Percentiles rank a stretch among this genome's conserved stretches.
These are phyloP conservation scores for Sclerotinia subarctica DNA, from an alignment of 2,329 filamentous ascomycete genomes.

Conservation along the genomic window DNA sequence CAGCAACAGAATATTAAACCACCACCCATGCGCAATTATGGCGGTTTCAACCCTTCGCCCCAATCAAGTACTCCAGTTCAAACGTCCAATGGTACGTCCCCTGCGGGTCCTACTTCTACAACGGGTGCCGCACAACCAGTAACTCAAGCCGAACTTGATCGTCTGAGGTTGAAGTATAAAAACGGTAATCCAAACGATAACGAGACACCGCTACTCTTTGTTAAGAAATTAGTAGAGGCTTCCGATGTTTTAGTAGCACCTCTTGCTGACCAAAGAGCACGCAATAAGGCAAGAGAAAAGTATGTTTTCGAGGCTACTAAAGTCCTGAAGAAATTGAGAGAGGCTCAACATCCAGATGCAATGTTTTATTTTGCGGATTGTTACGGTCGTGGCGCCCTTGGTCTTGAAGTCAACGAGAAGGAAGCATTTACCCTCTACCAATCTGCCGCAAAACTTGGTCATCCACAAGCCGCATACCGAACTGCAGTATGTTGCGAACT, in stretches of 20 bases:
- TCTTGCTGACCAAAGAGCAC: constrained; percentile 66
- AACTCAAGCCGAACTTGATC: constrained; percentile 74
- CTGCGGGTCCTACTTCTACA: constrained; percentile 17
- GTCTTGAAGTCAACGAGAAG: constrained; percentile 77
- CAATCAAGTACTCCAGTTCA: constrained; percentile 6
- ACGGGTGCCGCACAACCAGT: constrained; percentile 46
- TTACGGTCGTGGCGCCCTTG: constrained; percentile 76
- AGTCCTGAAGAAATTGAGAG: constrained; percentile 81
- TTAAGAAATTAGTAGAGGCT: constrained; percentile 83
- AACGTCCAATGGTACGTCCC: not conserved
- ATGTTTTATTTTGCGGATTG: constrained; percentile 95
- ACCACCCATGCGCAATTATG: constrained; percentile 46
- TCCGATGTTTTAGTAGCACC: constrained; percentile 67
- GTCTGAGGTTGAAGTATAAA: constrained; percentile 62
- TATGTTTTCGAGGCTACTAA: constrained; percentile 87
- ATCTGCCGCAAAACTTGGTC: constrained; percentile 84
- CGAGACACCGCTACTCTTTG: constrained; percentile 66
- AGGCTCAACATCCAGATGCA: constrained; percentile 71
- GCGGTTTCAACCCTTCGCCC: constrained; percentile 26
- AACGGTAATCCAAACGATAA: constrained; percentile 72
- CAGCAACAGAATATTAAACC: constrained; percentile 52
- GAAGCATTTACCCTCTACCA: constrained; percentile 94
- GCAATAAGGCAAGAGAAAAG: constrained; percentile 73
- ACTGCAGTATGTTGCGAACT: constrained; percentile 98
- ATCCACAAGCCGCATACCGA: constrained; percentile 83